These are phyloP conservation scores for Rhizoctonia solani DNA, from an alignment of 1,284 basidiomycete species.

Conservation along the genomic window DNA sequence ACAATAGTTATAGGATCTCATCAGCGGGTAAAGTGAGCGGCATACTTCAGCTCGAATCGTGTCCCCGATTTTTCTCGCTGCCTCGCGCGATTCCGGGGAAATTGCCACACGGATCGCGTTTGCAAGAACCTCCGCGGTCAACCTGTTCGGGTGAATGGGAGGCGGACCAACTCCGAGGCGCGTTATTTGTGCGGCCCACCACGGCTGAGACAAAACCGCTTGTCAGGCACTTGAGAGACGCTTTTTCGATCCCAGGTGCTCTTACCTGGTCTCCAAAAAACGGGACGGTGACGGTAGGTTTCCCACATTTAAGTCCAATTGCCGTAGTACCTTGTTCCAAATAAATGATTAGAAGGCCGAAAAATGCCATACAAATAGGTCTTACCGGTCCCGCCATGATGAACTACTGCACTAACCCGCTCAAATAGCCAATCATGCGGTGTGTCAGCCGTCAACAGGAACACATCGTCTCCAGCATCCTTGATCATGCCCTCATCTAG, in stretches of 20 bases:
- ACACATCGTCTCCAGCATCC: conserved; percentile 53
- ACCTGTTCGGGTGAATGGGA: conserved; percentile 59
- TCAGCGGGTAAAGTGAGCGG: background rate
- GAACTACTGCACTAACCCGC: conserved; percentile 64
- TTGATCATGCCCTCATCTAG: conserved; percentile 55
- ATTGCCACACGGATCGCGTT: conserved; percentile 58
- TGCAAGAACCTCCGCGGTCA: conserved; percentile 56
- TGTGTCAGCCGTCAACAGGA: conserved; percentile 60
- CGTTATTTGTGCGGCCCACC: conserved; percentile 24
- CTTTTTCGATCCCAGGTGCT: background rate
- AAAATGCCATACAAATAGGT: too few species aligned
- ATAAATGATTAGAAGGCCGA: too few species aligned
- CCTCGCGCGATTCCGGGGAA: conserved; percentile 51
- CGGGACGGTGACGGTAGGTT: conserved; percentile 67
- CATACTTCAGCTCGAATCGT: conserved; percentile 57
- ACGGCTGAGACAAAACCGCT: conserved; percentile 40
- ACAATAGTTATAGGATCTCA: background rate
- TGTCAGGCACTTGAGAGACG: background rate
- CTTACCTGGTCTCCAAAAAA: conserved; percentile 69
- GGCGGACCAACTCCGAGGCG: conserved; percentile 58
- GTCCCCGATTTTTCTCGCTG: conserved; percentile 56
- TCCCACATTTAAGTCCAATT: conserved; percentile 54
- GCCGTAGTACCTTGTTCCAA: conserved; percentile 49
- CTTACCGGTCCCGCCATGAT: conserved; percentile 63
- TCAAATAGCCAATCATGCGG: conserved; percentile 75